Evolutionary conservation across 176 grass and related monocot species (phyloP).

Genomic region (Carex myosuroides): DNA sequence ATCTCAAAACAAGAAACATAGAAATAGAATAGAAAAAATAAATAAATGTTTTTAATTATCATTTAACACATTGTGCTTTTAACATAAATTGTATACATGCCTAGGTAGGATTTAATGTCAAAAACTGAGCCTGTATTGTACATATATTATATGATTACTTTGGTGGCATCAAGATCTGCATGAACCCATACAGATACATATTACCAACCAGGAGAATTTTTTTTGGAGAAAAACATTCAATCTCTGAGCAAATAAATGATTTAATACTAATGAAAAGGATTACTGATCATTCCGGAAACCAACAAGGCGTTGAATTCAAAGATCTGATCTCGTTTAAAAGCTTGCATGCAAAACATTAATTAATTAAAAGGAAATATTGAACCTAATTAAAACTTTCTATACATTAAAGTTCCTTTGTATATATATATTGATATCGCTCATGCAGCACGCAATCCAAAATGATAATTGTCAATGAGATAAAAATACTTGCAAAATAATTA

Average conservation of each 20-base stretch:
- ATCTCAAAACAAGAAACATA: constrained; percentile 10
- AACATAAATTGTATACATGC: not conserved
- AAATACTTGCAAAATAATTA: not conserved
- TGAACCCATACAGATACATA: not conserved
- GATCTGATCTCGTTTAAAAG: not conserved
- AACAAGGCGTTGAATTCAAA: not conserved
- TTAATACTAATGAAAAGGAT: not conserved
- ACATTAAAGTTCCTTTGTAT: not conserved
- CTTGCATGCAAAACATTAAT: not conserved
- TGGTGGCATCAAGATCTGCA: not conserved
- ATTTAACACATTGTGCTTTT: not conserved
- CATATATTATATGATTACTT: not conserved
- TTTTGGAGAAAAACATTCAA: not conserved
- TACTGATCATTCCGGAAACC: not conserved
- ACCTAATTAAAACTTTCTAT: not conserved
- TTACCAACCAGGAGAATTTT: not conserved
- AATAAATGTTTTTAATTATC: not conserved
- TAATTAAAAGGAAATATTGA: not conserved
- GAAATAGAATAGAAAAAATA: not conserved
- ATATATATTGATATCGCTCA: not conserved
- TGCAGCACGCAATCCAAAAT: not conserved
- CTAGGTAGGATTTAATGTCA: not conserved
- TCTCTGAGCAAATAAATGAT: not conserved
- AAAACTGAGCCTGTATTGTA: not conserved
- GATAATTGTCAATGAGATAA: not conserved